Evolutionary conservation across 441 rosid species (phyloP), one percentile per base, ranked within the genome.

Genomic region (Pelargonium fulgidum): DNA sequence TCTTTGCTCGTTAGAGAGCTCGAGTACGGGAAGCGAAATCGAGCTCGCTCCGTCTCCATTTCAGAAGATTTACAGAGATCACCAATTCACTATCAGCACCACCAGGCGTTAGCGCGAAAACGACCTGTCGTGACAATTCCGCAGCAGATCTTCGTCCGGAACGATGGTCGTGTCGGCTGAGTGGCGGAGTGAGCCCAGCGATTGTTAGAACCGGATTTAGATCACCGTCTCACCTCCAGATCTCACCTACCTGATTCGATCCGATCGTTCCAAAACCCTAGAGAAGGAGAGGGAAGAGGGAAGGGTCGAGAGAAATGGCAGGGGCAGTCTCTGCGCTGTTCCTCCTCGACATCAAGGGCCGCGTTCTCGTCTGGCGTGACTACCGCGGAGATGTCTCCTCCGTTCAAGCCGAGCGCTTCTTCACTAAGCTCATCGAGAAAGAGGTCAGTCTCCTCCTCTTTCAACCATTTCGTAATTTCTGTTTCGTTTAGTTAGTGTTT

Each of bases 271-370:
- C 61, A 11, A 16, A 54, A 7, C 61, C 22, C 20, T 54, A 14
- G 61, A 14, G 22, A 19, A 16, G 61, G 61, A 54, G 61, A 54
- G 22, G 19, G 61, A 54, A 54, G 24, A 54, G 22, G 19, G 61
- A 54, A 54, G 22, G 24, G 61, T 14, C 19, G 17, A 8, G 9
- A 54, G 1, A 1, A 54, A 92, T 92, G 98, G 87, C 96, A 16
- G 98, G 98, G 68, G 99, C 99, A 71, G 97, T 84, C 73, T 94
- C 99, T 44, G 97, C 99, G 56, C 89, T 94, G 78, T 94, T 94
- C 79, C 93, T 94, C 45, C 87, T 94, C 68, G 99, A 92, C 72
- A 90, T 92, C 71, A 94, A 94, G 66, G 99, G 99, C 14, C 97
- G 97, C 29, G 87, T 94, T 73, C 91, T 94, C 7, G 91, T 92